Conservation (phyloP, 73 alveolate genomes). For the Paraurostyla sp. region DNA sequence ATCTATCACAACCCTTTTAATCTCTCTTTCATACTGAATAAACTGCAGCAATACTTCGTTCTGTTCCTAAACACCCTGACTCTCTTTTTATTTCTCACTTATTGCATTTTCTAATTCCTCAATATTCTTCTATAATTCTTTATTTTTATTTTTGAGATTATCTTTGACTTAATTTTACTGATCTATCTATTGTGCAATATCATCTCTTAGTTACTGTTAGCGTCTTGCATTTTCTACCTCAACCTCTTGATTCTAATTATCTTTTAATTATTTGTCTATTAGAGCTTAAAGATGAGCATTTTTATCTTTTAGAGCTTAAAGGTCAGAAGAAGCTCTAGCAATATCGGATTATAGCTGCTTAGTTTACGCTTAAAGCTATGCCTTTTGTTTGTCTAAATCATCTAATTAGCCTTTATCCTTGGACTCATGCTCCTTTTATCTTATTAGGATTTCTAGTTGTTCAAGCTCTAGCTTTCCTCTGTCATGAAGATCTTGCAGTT, state of each 20-base stretch:
- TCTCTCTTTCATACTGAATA: not conserved
- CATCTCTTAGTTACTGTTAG: not conserved
- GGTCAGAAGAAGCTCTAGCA: not conserved
- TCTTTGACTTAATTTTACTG: not conserved
- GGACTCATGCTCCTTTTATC: not conserved
- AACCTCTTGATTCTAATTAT: not conserved
- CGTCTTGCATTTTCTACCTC: slow-evolving; percentile 22
- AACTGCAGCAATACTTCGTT: not conserved
- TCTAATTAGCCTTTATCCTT: not conserved
- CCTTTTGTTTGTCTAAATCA: slow-evolving; percentile 5
- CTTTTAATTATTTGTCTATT: slow-evolving; percentile 14
- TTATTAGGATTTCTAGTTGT: not conserved
- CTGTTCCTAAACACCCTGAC: not conserved
- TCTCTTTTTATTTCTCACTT: not conserved
- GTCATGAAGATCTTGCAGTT: not conserved
- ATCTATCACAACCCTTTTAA: slow-evolving; percentile 4
- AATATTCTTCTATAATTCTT: not conserved
- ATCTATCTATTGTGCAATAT: not conserved
- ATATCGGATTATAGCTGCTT: not conserved
- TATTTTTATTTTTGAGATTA: not conserved
- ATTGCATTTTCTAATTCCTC: not conserved
- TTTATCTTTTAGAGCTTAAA: not conserved
- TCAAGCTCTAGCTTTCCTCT: slow-evolving; percentile 32
- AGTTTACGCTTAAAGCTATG: not conserved
- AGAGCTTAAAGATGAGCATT: not conserved